phyloP scores from a whole-genome alignment of 805 yeast genomes.

The Myxozyma melibiosi region DNA sequence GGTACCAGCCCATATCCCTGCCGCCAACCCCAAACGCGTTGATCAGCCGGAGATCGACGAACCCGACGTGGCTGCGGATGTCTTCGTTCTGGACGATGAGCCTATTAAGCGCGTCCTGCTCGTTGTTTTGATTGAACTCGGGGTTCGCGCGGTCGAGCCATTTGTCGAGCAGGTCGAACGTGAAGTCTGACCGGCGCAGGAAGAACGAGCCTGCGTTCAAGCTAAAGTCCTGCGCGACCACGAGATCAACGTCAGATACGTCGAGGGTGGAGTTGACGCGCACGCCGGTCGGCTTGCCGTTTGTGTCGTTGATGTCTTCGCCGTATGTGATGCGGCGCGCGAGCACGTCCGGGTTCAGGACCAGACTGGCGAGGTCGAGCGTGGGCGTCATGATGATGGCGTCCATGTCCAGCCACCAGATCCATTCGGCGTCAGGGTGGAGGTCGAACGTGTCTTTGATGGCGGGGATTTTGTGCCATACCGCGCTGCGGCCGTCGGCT shows the following conservation, averaged over 20 bases:
- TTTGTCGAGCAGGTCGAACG: conserved; percentile 74
- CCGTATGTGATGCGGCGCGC: conserved; percentile 34
- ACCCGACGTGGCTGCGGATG: conserved; percentile 23
- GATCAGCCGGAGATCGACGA: conserved; percentile 28
- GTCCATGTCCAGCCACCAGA: conserved; percentile 46
- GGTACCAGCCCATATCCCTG: conserved; percentile 27
- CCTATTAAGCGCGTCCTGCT: conserved; percentile 67
- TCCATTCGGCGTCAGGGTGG: conserved; percentile 44
- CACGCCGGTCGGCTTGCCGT: conserved; percentile 12
- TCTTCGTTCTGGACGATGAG: conserved; percentile 38
- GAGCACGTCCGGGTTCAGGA: conserved; percentile 38
- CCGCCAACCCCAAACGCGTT: conserved; percentile 30
- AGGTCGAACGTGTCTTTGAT: conserved; percentile 38
- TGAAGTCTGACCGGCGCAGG: conserved; percentile 70
- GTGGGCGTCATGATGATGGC: conserved; percentile 41
- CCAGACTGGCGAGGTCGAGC: conserved; percentile 37
- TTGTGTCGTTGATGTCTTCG: background rate
- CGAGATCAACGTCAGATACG: conserved; percentile 52
- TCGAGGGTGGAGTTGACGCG: conserved; percentile 8
- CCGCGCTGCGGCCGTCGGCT: conserved; percentile 2
- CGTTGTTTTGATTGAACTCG: conserved; percentile 42
- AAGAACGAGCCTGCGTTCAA: conserved; percentile 80
- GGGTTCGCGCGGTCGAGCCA: conserved; percentile 77
- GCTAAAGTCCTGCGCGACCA: conserved; percentile 83
- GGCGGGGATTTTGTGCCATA: conserved; percentile 43